Evolutionary conservation across 2,329 filamentous ascomycete species (phyloP).

Genomic region (Ceratocystis smalleyi): DNA sequence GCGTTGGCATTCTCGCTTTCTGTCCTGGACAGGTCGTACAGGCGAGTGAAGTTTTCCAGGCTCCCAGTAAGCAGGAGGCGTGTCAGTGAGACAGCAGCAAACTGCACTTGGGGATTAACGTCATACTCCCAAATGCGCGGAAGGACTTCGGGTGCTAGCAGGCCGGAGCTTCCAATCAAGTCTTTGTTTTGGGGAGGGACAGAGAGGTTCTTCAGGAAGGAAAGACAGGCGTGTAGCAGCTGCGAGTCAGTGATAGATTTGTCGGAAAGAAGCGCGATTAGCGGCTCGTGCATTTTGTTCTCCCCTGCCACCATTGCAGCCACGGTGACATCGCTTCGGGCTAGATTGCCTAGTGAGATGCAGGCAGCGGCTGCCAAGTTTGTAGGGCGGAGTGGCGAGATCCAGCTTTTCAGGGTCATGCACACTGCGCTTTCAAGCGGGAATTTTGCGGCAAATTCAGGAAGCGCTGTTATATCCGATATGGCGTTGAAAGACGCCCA

Average conservation of each 20-base stretch:
- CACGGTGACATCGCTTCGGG: slow-evolving; percentile 41
- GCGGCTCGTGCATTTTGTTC: slow-evolving; percentile 28
- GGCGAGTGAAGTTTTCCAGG: slow-evolving; percentile 33
- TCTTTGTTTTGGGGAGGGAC: slow-evolving; percentile 42
- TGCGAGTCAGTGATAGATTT: slow-evolving; percentile 31
- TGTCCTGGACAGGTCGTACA: slow-evolving; percentile 30
- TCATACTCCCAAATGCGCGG: slow-evolving; percentile 41
- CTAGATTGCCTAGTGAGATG: slow-evolving; percentile 45
- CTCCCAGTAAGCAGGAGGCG: slow-evolving; percentile 41
- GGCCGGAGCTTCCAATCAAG: slow-evolving; percentile 29
- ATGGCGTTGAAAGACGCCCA: slow-evolving; percentile 25
- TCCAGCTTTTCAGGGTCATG: slow-evolving; percentile 33
- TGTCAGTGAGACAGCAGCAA: slow-evolving; percentile 41
- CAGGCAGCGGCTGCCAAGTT: slow-evolving; percentile 42
- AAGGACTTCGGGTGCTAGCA: slow-evolving; percentile 32
- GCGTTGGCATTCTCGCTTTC: slow-evolving; percentile 20
- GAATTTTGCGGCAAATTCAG: slow-evolving; percentile 30
- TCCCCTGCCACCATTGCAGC: slow-evolving; percentile 31
- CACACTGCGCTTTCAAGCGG: slow-evolving; percentile 30
- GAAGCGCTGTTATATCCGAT: slow-evolving; percentile 37
- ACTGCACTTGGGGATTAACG: slow-evolving; percentile 41
- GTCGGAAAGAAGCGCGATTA: slow-evolving; percentile 32
- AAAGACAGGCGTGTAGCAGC: slow-evolving; percentile 40
- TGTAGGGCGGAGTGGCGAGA: slow-evolving; percentile 25
- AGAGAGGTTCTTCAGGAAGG: slow-evolving; percentile 50